phyloP scores from a whole-genome alignment of 108 stramenopile genomes.

The Pseudonitzschia delicatissima region DNA sequence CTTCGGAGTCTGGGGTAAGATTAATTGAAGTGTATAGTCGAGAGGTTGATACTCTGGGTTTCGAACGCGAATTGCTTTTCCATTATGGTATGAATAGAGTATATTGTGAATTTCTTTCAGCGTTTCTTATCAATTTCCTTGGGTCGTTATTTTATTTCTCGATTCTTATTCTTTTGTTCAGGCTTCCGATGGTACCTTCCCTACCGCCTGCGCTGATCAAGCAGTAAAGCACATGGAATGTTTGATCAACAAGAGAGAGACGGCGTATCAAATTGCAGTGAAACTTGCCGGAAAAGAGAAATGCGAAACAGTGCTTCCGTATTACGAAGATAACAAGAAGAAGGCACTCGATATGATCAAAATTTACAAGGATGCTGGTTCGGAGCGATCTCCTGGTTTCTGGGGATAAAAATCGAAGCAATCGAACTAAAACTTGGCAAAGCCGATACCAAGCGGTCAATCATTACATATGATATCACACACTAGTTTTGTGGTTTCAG shows the following conservation, averaged over 20 bases:
- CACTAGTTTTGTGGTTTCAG: not conserved
- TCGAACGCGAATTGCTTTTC: no score
- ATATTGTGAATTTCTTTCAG: no score
- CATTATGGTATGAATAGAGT: no score
- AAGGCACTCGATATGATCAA: constrained; percentile 36
- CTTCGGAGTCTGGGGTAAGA: constrained; percentile 5
- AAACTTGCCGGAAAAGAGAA: constrained; percentile 31
- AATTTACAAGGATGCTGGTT: constrained; percentile 32
- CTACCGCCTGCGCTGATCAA: constrained; percentile 24
- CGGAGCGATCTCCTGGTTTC: constrained; percentile 30
- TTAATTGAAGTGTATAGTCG: not conserved
- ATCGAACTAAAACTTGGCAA: no score
- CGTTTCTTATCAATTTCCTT: not conserved
- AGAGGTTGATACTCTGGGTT: no score
- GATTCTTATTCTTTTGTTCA: no score
- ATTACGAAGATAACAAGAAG: constrained; percentile 41
- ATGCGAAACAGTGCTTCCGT: constrained; percentile 28
- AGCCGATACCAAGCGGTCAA: no score
- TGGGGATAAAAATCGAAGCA: no score
- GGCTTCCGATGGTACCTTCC: constrained; percentile 12
- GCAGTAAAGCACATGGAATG: constrained; percentile 37
- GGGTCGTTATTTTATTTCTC: not conserved
- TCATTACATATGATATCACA: no score
- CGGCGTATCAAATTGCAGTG: constrained; percentile 23
- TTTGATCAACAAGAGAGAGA: constrained; percentile 27